phyloP scores from a whole-genome alignment of 257 asterid species.

The Cinchona pubescens region DNA sequence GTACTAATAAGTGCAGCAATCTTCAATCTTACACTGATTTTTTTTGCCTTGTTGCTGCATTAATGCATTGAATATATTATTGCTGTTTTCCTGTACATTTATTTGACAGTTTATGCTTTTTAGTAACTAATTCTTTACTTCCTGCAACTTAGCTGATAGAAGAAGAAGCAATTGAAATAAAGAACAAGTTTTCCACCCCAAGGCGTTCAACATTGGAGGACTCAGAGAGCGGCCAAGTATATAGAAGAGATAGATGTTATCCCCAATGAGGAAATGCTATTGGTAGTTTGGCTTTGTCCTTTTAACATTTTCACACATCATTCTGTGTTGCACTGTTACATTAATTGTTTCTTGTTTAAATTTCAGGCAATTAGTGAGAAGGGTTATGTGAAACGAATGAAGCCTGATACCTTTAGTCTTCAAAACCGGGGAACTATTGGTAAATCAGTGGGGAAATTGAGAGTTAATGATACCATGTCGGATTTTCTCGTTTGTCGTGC shows the following conservation, averaged over 20 bases:
- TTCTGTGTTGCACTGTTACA: not conserved
- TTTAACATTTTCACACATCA: not conserved
- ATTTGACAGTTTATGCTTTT: not conserved
- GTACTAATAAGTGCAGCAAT: not conserved
- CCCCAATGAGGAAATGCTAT: constrained; percentile 89
- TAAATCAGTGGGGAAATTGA: constrained; percentile 90
- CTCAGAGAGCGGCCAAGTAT: constrained; percentile 64
- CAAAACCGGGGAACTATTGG: constrained; percentile 96
- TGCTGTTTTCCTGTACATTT: not conserved
- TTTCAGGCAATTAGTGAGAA: constrained; percentile 93
- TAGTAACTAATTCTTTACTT: not conserved
- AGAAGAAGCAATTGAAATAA: constrained; percentile 83
- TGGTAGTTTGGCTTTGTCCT: constrained; percentile 46
- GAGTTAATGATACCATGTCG: constrained; percentile 90
- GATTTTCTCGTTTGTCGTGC: constrained; percentile 93
- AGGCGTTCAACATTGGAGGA: constrained; percentile 93
- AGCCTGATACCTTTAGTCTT: constrained; percentile 87
- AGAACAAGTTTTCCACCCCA: constrained; percentile 76
- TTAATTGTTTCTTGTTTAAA: constrained; percentile 5
- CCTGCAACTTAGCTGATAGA: constrained; percentile 56
- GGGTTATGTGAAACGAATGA: constrained; percentile 96
- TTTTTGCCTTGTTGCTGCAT: not conserved
- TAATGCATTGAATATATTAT: constrained; percentile 11
- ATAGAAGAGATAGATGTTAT: constrained; percentile 92
- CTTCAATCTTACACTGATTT: not conserved